Evolutionary conservation across 2,329 filamentous ascomycete species (phyloP), one percentile per base, ranked within the genome.

Genomic region (Cercospora citrullina): DNA sequence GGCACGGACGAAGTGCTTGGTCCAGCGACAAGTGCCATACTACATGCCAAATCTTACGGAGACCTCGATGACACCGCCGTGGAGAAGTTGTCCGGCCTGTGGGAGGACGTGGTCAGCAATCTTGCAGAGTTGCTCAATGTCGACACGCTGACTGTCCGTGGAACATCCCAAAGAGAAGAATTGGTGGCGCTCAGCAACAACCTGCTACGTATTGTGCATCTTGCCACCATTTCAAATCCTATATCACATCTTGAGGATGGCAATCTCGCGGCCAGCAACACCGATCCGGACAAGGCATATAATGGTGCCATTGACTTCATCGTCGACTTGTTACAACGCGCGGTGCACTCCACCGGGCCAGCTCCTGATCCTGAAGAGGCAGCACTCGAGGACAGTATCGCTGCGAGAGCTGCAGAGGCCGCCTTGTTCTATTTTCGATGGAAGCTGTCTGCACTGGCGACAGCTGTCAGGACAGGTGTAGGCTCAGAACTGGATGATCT

Each of bases 351-450:
- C 14, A 76, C 87, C 63, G 88, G 90, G 64, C 82, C 89, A 3
- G 88, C 93, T 64, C 70, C 72, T 5, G 75, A 76, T 45, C 87
- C 90, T 53, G 90, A 91, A 14, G 85, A 90, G 28, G 91, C 93
- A 70, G 89, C 89, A 53, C 83, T 92, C 12, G 94, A 98, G 78
- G 91, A 95, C 72, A 89, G 92, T 71, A 84, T 95, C 53, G 89
- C 93, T 6, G 84, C 87, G 1, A 90, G 90, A 73, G 90, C 93
- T 31, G 91, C 96, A 75, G 90, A 91, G 72, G 86, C 89, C 1
- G 85, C 91, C 61, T 85, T 93, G 58, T 93, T 96, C 80, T 98
- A 97, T 81, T 96, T 97, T 77, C 92, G 96, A 88, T 99, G 95
- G 95, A 83, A 85, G 48, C 76, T 81, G 59, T 75, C 77, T n/a